A percentile compares a stretch with the other conserved stretches of the same genome.
Conservation (phyloP, 2,329 filamentous ascomycete species). For the Aspergillus nomiae region DNA sequence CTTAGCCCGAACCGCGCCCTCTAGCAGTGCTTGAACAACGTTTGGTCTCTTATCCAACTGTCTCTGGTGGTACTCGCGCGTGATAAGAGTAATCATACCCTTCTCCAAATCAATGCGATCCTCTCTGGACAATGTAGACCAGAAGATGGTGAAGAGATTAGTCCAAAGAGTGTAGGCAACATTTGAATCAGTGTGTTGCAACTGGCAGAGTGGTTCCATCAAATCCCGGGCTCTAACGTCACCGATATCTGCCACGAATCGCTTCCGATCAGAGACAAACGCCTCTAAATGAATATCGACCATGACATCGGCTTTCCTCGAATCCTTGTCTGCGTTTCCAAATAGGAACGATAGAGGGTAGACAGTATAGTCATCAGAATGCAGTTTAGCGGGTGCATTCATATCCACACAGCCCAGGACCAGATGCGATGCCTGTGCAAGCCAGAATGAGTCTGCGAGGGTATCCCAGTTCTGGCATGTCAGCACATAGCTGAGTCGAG, state of each 20-base stretch:
- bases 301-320: constrained; percentile 65
- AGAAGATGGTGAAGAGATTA: constrained; percentile 86
- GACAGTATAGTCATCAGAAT: constrained; percentile 80
- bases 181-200: constrained; percentile 84
- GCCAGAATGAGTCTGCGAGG: constrained; percentile 91
- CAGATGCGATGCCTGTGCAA: constrained; percentile 90
- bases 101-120: constrained; percentile 89
- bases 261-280: constrained; percentile 74
- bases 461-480: constrained; percentile 97
- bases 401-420: constrained; percentile 89
- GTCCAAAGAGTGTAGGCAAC: constrained; percentile 91
- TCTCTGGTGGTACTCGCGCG: constrained; percentile 91
- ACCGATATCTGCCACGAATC: constrained; percentile 80
- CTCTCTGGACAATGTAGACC: constrained; percentile 84
- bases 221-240: constrained; percentile 87
- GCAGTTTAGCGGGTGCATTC: constrained; percentile 74
- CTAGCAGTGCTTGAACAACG: constrained; percentile 87
- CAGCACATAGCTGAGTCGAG: constrained; percentile 84
- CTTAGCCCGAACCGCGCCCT: constrained; percentile 80
- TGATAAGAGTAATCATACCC: constrained; percentile 84
- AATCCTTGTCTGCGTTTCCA: constrained; percentile 71
- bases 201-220: constrained; percentile 83
- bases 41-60: constrained; percentile 96
- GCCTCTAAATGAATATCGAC: constrained; percentile 79
- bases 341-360: constrained; percentile 74